phyloP scores from a whole-genome alignment of 331 rosid species.

The Pyrus hybrid region DNA sequence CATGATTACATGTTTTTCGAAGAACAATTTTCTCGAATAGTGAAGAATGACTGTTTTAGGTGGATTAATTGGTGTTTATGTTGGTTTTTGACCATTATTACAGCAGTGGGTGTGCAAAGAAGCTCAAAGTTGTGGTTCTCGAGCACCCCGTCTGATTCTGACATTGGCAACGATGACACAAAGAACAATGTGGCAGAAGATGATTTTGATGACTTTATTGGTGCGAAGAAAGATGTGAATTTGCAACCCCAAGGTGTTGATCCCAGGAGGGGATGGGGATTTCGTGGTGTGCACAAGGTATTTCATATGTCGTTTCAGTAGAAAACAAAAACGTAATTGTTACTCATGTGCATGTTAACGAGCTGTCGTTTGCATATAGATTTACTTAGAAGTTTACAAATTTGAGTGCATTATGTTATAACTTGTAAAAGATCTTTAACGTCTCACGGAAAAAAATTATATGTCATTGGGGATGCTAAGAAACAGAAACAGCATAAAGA shows the following conservation, averaged over 20 bases:
- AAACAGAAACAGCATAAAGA: slow-evolving; percentile 6
- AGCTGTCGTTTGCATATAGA: no score
- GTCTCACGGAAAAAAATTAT: not conserved
- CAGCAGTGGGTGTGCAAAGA: slow-evolving; percentile 28
- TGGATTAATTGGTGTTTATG: not conserved
- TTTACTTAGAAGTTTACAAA: no score
- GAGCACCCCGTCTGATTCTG: slow-evolving; percentile 17
- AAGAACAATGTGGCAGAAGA: slow-evolving; percentile 25
- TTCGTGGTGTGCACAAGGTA: slow-evolving; percentile 98
- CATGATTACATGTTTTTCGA: not conserved
- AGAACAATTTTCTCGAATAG: slow-evolving; percentile 9
- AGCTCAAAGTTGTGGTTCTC: slow-evolving; percentile 44
- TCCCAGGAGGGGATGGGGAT: slow-evolving; percentile 86
- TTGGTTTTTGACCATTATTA: slow-evolving; percentile 2
- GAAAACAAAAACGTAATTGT: not conserved
- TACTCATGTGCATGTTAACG: not conserved
- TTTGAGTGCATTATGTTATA: not conserved
- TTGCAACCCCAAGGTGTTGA: slow-evolving; percentile 70
- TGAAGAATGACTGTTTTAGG: not conserved
- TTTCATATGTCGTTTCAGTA: not conserved
- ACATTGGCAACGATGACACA: slow-evolving; percentile 12
- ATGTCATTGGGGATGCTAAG: not conserved
- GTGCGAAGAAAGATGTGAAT: slow-evolving; percentile 20
- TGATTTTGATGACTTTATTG: slow-evolving; percentile 40
- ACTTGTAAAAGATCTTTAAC: not conserved